Evolutionary conservation across 495 filamentous ascomycete genomes (phyloP).

Genomic region (Neurospora terricola): DNA sequence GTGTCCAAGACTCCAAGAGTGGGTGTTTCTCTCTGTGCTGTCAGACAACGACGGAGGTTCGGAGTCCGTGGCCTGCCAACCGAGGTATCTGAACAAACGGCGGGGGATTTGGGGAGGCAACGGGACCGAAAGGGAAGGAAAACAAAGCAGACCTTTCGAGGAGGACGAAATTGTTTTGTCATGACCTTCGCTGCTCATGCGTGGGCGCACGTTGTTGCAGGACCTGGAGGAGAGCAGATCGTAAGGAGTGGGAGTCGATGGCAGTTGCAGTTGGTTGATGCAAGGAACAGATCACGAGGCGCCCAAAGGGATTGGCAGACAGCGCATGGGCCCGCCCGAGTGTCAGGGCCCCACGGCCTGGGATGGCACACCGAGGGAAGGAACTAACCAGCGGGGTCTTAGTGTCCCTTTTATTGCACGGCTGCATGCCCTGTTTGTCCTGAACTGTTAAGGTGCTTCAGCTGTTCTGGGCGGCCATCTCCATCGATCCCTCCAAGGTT

Average conservation of each 20-base stretch:
- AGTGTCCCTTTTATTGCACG: slow-evolving; percentile 11
- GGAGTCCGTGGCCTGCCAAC: neutral
- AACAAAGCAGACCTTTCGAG: neutral
- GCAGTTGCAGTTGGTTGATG: slow-evolving; percentile 5
- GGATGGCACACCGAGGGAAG: neutral
- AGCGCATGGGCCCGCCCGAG: neutral
- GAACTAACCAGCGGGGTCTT: slow-evolving; percentile 6
- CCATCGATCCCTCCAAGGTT: neutral
- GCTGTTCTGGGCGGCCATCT: neutral
- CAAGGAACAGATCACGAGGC: slow-evolving; percentile 26
- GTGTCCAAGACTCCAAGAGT: neutral
- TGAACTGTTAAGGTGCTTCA: slow-evolving; percentile 2
- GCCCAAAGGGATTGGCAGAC: slow-evolving; percentile 3
- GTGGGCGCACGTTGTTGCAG: slow-evolving; percentile 1
- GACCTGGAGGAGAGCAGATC: neutral
- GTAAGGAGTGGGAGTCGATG: slow-evolving; percentile 22
- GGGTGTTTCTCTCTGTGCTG: neutral
- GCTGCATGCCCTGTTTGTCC: slow-evolving; percentile 14
- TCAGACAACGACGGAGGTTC: neutral
- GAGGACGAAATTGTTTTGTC: slow-evolving; percentile 24
- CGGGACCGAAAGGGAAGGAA: neutral
- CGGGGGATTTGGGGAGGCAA: neutral
- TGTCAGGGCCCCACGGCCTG: slow-evolving; percentile 19
- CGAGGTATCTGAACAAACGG: neutral
- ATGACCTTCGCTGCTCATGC: slow-evolving; percentile 4